Percentiles rank a stretch among this genome's conserved stretches.
phyloP scores from a whole-genome alignment of 306 rosid genomes.

The Citrullus amarus region DNA sequence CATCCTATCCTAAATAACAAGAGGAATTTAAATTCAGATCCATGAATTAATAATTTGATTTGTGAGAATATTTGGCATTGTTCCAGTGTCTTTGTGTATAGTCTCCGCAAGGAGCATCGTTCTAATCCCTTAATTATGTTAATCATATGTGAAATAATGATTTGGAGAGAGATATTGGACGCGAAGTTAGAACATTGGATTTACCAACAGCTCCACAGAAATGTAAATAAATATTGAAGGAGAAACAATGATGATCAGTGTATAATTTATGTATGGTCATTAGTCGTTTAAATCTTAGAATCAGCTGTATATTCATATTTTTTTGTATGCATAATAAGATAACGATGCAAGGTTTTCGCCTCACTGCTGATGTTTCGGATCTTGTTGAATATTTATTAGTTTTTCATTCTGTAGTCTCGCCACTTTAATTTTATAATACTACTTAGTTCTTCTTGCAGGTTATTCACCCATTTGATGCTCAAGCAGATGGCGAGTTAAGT shows the following conservation, averaged over 20 bases:
- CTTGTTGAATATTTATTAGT: not conserved
- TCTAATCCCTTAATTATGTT: not conserved
- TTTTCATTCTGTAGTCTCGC: not conserved
- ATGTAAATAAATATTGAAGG: not conserved
- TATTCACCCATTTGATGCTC: slow-evolving; percentile 83
- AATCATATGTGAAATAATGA: not conserved
- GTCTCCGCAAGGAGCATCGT: not conserved
- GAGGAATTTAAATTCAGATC: not conserved
- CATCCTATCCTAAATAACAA: not conserved
- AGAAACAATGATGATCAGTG: too few species aligned
- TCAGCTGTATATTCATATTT: not conserved
- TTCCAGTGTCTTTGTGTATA: not conserved
- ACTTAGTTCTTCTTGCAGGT: slow-evolving; percentile 32
- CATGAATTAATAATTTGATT: not conserved
- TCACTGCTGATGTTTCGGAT: not conserved
- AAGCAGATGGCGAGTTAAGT: slow-evolving; percentile 74
- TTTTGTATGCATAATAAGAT: not conserved
- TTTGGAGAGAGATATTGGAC: not conserved
- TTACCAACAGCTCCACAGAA: not conserved
- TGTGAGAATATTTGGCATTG: not conserved
- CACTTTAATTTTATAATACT: not conserved
- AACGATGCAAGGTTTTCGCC: not conserved
- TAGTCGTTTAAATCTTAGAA: not conserved
- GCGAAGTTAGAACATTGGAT: not conserved
- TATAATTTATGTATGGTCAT: not conserved